A percentile compares a stretch with the other conserved stretches of the same genome.
Evolutionary conservation across 345 rosid genomes (phyloP).

Genomic region (Turritis glabra): DNA sequence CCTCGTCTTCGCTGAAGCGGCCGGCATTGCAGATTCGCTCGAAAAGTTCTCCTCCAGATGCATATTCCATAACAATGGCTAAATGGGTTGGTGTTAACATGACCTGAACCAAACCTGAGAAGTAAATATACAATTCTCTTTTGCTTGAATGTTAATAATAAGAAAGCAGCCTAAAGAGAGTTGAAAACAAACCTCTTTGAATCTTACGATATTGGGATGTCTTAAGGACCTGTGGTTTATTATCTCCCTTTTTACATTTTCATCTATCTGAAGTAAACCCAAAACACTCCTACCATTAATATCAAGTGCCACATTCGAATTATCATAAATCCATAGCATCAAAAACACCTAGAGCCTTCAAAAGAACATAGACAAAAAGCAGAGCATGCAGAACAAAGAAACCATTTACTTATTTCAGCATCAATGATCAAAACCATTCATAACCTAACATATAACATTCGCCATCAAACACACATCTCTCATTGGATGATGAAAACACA

Average conservation of each 20-base stretch:
- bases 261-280: constrained; percentile 72
- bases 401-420: too few relatives aligned
- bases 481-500: background rate
- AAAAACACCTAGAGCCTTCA: background rate
- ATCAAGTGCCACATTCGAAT: background rate
- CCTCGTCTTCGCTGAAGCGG: constrained; percentile 96
- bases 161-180: background rate
- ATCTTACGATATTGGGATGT: constrained; percentile 90
- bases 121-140: background rate
- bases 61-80: constrained; percentile 86
- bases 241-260: constrained; percentile 93
- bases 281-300: background rate
- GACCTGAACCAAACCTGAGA: constrained; percentile 44
- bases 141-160: background rate
- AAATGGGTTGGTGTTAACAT: constrained; percentile 77
- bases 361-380: background rate
- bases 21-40: constrained; percentile 78
- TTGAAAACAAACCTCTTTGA: constrained; percentile 73
- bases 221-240: constrained; percentile 84
- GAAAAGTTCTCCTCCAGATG: constrained; percentile 91
- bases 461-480: background rate
- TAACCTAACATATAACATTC: background rate
- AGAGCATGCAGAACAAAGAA: background rate
- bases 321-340: background rate
- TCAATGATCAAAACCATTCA: background rate